phyloP scores from a whole-genome alignment of 2,329 filamentous ascomycete genomes.

The Pseudocercospora ulei region DNA sequence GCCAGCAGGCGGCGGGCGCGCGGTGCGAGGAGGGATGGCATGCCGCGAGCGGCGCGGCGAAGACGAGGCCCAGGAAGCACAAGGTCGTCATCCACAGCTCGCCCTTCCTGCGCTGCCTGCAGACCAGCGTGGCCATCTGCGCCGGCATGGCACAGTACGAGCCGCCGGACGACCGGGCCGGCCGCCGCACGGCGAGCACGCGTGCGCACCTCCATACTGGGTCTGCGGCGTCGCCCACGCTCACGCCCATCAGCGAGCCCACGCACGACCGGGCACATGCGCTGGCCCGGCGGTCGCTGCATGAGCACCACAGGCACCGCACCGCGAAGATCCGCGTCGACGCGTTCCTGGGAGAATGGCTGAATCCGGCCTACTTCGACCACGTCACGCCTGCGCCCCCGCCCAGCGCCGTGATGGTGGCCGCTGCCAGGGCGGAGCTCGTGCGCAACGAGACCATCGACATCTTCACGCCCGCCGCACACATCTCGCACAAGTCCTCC shows the following conservation, averaged over 20 bases:
- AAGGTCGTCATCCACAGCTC: constrained; percentile 82
- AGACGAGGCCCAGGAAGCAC: constrained; percentile 50
- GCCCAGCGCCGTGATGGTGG: constrained; percentile 74
- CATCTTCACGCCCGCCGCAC: constrained; percentile 33
- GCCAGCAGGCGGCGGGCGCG: constrained; percentile 40
- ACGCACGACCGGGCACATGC: constrained; percentile 35
- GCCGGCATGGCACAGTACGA: constrained; percentile 67
- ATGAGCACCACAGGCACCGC: constrained; percentile 32
- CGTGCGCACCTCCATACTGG: constrained; percentile 28
- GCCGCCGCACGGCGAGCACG: constrained; percentile 26
- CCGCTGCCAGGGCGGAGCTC: constrained; percentile 76
- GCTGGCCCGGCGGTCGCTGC: constrained; percentile 30
- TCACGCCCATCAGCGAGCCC: constrained; percentile 34
- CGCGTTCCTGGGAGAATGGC: constrained; percentile 90
- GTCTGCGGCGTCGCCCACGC: constrained; percentile 30
- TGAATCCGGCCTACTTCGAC: constrained; percentile 87
- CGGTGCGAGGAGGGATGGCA: constrained; percentile 12
- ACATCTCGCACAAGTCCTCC: constrained; percentile 32
- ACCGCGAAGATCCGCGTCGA: constrained; percentile 69
- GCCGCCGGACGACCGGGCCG: constrained; percentile 30
- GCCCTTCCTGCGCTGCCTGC: constrained; percentile 85
- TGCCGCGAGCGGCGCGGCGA: constrained; percentile 13
- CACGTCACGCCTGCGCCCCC: constrained; percentile 74
- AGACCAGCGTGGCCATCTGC: constrained; percentile 80
- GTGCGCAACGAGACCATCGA: constrained; percentile 61